phyloP scores from a whole-genome alignment of 2,329 filamentous ascomycete species.

The Colletotrichum sojae region DNA sequence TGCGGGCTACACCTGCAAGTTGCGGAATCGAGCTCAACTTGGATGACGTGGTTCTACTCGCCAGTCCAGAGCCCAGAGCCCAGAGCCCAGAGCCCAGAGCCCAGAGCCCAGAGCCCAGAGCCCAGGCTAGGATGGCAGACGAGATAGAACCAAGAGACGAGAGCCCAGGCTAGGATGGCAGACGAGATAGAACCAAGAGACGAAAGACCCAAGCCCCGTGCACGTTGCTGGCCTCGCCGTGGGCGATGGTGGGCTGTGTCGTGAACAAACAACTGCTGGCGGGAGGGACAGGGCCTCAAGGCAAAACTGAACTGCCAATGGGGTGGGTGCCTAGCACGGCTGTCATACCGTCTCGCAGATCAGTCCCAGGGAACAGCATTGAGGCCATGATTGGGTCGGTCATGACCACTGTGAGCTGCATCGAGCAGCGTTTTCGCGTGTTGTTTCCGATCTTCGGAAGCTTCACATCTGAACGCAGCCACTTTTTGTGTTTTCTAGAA shows the following conservation, averaged over 20 bases:
- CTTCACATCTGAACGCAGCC: neutral
- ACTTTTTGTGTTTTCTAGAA: conserved; percentile 2
- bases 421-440: conserved; percentile 3
- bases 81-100: no score
- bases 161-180: neutral
- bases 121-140: no score
- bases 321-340: neutral
- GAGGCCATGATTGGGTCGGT: conserved; percentile 1
- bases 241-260: neutral
- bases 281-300: neutral
- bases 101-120: no score
- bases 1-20: neutral
- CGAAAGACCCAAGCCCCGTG: neutral
- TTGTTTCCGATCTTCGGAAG: conserved; percentile 26
- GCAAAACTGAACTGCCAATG: neutral
- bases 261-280: neutral
- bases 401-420: conserved; percentile 1
- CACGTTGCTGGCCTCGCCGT: conserved; percentile 7
- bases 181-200: neutral
- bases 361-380: neutral
- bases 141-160: no score
- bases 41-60: conserved; percentile 1
- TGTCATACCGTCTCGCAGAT: conserved; percentile 20
- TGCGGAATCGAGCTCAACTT: neutral
- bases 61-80: neutral